Evolutionary conservation across 208 protist genomes (phyloP), one percentile per base, ranked within the genome.

Genomic region (Trypanosoma vivax): DNA sequence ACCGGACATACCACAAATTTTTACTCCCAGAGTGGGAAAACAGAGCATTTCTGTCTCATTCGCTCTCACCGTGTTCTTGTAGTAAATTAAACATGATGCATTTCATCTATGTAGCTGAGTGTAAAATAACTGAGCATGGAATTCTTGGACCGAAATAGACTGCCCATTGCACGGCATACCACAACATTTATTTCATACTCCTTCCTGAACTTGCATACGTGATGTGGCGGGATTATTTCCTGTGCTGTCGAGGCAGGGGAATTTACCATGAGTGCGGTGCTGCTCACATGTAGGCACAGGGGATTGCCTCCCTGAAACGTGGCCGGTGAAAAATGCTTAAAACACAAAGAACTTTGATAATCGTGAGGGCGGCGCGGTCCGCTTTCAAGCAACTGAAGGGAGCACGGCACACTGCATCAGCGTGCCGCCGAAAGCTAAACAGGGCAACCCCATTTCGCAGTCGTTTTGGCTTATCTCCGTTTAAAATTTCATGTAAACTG

Each of bases 11-110:
- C 25, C 25, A 73, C 41, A 58, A 52, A 31, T 75, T 79, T 49
- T 50, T 84, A 7, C 71, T 70, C 4, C 48, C 58, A 5, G 70
- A 78, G 47, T 65, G 73, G 30, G 66, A 65, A 4, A 68, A 57
- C 40, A 73, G 81, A 34, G 84, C 81, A 34, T 76, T 79, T 30
- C 65, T 73, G 10, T 89, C 81, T 2, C 76, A 89, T 50, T n/a
- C n/a, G n/a, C n/a, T n/a, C 41, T 89, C 5, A 78, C 73, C 45
- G 49, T 38, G 0, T 34, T 78, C 1, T 51, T 84, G 0, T 53
- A 45, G n/a, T 35, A 35, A 35, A 24, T 5, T 28, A 27, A n/a
- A n/a, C n/a, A n/a, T n/a, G n/a, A n/a, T n/a, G n/a, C n/a, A n/a
- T n/a, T n/a, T n/a, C n/a, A n/a, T n/a, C n/a, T n/a, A n/a, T n/a